Base-by-base conservation (phyloP, 371 early-diverging fungal genomes). In the Mucor indicus region DNA sequence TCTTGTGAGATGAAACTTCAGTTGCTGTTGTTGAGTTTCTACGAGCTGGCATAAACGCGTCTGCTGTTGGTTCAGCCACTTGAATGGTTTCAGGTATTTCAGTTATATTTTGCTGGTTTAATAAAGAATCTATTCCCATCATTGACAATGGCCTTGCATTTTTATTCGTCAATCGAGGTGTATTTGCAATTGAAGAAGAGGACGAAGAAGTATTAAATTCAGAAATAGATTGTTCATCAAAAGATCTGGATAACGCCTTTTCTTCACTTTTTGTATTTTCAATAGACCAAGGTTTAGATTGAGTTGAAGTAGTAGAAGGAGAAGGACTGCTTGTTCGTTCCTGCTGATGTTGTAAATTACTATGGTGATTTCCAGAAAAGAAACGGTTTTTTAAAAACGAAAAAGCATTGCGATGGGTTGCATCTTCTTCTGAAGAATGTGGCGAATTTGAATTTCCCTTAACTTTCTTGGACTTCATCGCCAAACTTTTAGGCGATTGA, bases 401-500 rank as follows among this genome's bases (percentile, higher is more conserved):
- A 41, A 59, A 54, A 9, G 60, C 50, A 38, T 53, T 53, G 7
- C 46, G 38, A 9, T 37, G 39, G 29, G 24, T 17, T 1, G 49
- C 10, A 33, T 44, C 38, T 19, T 51, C 52, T 17, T 38, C 32
- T n/a, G 53, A 45, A 39, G 40, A 23, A 17, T 43, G 42, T 36
- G 50, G 43, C 8, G 35, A 45, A 16, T 32, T 44, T 25, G 45
- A 20, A 7, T 17, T 49, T 33, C 39, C 48, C 35, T 50, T 53
- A 4, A 15, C 20, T 36, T 61, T 55, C 41, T 49, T 61, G 3
- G 62, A 56, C 37, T 52, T 60, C 53, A 61, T 53, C 50, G 46
- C 50, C 48, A 16, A 42, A 45, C n/a, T n/a, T n/a, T n/a, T n/a
- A n/a, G n/a, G n/a, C n/a, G n/a, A n/a, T n/a, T n/a, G n/a, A n/a